Percentiles rank a stretch among this genome's conserved stretches.
Evolutionary conservation across 2,329 filamentous ascomycete genomes (phyloP).

Genomic region (Ilyonectria robusta): DNA sequence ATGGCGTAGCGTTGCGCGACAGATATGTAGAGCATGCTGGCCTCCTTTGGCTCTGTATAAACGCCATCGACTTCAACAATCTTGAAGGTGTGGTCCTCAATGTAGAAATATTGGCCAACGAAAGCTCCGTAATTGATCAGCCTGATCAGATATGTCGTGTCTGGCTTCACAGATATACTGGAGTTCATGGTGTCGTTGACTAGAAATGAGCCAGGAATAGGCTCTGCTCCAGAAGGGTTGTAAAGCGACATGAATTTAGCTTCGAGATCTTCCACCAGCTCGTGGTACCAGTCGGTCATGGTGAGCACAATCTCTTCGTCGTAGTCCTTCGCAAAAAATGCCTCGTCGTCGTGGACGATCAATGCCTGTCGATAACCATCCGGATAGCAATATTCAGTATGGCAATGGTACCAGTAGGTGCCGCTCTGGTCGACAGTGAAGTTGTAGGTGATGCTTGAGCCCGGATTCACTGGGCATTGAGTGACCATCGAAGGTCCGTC

Average conservation of each 20-base stretch:
- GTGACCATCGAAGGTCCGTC: conserved; percentile 69
- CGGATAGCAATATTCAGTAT: conserved; percentile 65
- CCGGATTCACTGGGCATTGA: conserved; percentile 70
- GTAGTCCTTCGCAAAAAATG: conserved; percentile 70
- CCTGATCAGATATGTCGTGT: conserved; percentile 80
- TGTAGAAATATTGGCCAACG: conserved; percentile 75
- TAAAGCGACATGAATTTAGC: conserved; percentile 64
- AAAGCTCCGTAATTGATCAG: conserved; percentile 83
- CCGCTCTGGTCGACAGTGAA: conserved; percentile 71
- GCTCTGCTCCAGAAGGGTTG: conserved; percentile 73
- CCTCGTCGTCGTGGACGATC: conserved; percentile 73
- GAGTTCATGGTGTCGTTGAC: conserved; percentile 79
- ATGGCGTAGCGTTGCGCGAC: conserved; percentile 78
- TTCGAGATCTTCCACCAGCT: conserved; percentile 64
- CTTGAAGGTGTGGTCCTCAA: conserved; percentile 76
- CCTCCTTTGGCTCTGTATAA: conserved; percentile 72
- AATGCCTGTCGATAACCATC: conserved; percentile 77
- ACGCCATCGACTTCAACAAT: conserved; percentile 83
- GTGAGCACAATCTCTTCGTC: conserved; percentile 76
- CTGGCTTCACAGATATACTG: conserved; percentile 71
- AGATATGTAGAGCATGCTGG: conserved; percentile 75
- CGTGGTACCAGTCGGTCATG: conserved; percentile 80
- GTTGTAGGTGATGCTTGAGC: conserved; percentile 68
- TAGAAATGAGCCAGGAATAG: conserved; percentile 77
- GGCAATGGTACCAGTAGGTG: conserved; percentile 76